A percentile compares a stretch with the other conserved stretches of the same genome.
These are phyloP conservation scores for Cordyceps tenuipes DNA, from an alignment of 2,329 filamentous ascomycete species.

Conservation along the genomic window DNA sequence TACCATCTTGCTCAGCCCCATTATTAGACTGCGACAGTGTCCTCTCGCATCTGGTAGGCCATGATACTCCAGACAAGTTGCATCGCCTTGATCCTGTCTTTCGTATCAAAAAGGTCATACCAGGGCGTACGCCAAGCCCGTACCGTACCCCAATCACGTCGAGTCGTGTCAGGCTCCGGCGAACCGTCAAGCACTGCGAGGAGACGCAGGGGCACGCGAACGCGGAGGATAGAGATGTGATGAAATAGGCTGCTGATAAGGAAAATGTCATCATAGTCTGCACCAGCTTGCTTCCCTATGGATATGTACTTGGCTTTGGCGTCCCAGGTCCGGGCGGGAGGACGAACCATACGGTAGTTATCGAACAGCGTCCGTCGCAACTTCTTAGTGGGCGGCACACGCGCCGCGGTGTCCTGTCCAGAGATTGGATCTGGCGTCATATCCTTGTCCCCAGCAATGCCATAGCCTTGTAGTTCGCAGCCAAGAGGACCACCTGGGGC, in stretches of 20 bases:
- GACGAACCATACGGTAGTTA: conserved; percentile 53
- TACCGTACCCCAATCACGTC: conserved; percentile 42
- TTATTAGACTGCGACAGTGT: background rate
- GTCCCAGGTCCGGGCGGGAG: conserved; percentile 52
- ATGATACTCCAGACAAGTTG: conserved; percentile 50
- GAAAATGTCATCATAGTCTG: conserved; percentile 51
- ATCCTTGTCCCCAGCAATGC: conserved; percentile 39
- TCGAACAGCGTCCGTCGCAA: conserved; percentile 54
- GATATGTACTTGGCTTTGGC: conserved; percentile 48
- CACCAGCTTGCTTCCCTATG: conserved; percentile 42
- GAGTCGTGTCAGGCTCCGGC: conserved; percentile 24
- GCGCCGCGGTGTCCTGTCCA: conserved; percentile 16
- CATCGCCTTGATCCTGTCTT: conserved; percentile 50
- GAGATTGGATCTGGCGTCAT: conserved; percentile 21
- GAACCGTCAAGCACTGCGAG: conserved; percentile 45
- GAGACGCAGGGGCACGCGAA: conserved; percentile 47
- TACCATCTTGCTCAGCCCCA: background rate
- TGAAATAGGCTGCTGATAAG: conserved; percentile 52
- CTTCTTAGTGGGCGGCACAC: conserved; percentile 33
- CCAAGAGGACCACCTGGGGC: conserved; percentile 55
- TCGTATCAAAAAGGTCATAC: conserved; percentile 50
- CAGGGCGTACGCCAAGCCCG: conserved; percentile 50
- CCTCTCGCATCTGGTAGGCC: conserved; percentile 44
- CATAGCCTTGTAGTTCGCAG: conserved; percentile 46
- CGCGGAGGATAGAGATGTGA: conserved; percentile 49